phyloP scores from a whole-genome alignment of 2,329 filamentous ascomycete genomes.

The Xylaria sp. region DNA sequence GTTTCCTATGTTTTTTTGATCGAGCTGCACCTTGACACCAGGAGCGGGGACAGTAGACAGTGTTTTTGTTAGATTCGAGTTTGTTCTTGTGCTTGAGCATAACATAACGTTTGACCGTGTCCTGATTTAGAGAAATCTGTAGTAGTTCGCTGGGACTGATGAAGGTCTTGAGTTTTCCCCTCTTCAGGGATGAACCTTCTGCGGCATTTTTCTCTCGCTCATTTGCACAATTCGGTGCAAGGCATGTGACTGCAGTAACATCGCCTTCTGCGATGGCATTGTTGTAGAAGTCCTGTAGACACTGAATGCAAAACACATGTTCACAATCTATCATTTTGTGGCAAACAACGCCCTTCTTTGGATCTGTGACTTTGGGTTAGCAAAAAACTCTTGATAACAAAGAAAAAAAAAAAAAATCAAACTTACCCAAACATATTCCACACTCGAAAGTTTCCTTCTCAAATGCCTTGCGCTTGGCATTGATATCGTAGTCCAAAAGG shows the following conservation, averaged over 20 bases:
- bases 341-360: constrained; percentile 85
- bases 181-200: constrained; percentile 50
- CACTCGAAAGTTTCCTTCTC: constrained; percentile 88
- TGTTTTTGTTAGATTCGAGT: constrained; percentile 90
- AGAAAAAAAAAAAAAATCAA: background rate
- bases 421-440: constrained; percentile 77
- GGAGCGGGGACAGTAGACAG: constrained; percentile 88
- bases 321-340: constrained; percentile 84
- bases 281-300: constrained; percentile 89
- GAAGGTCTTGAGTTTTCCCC: constrained; percentile 71
- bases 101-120: constrained; percentile 85
- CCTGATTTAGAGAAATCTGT: constrained; percentile 76
- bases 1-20: constrained; percentile 78
- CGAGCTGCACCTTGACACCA: constrained; percentile 93
- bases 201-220: constrained; percentile 56
- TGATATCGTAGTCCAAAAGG: constrained; percentile 81
- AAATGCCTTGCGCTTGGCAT: constrained; percentile 78
- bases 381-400: background rate
- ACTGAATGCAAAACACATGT: constrained; percentile 91
- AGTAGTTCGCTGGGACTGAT: constrained; percentile 86
- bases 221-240: constrained; percentile 81
- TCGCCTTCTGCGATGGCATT: constrained; percentile 88
- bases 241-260: constrained; percentile 80
- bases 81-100: constrained; percentile 91
- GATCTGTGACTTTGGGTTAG: constrained; percentile 64